These are phyloP conservation scores for Ogataea ganodermae DNA, from an alignment of 805 yeast genomes.

Conservation along the genomic window DNA sequence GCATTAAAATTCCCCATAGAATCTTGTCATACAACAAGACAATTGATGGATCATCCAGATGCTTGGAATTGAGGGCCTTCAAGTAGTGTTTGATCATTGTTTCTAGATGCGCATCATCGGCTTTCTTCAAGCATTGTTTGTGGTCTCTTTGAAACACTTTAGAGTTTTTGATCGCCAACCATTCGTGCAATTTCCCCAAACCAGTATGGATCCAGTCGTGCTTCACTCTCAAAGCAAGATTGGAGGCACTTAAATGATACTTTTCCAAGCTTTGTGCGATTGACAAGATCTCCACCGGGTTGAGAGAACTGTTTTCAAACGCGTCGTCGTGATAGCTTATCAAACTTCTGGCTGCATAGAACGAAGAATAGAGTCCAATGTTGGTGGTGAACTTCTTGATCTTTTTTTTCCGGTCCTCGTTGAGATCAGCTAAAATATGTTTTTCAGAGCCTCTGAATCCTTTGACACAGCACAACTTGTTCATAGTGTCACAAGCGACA, in stretches of 20 bases:
- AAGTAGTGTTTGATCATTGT: slow-evolving; percentile 43
- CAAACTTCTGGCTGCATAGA: slow-evolving; percentile 11
- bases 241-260: slow-evolving; percentile 13
- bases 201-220: slow-evolving; percentile 19
- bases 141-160: slow-evolving; percentile 6
- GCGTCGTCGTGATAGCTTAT: slow-evolving; percentile 6
- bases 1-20: slow-evolving; percentile 43
- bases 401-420: slow-evolving; percentile 5
- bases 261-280: slow-evolving; percentile 14
- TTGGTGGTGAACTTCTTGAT: slow-evolving; percentile 9
- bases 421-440: slow-evolving; percentile 8
- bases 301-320: neutral
- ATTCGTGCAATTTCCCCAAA: slow-evolving; percentile 21
- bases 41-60: slow-evolving; percentile 41
- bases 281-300: slow-evolving; percentile 12
- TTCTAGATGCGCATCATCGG: slow-evolving; percentile 26
- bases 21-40: slow-evolving; percentile 40
- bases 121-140: slow-evolving; percentile 7
- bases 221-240: slow-evolving; percentile 10
- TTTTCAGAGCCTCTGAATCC: slow-evolving; percentile 17
- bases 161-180: slow-evolving; percentile 14
- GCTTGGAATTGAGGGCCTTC: slow-evolving; percentile 35
- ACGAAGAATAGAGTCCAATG: slow-evolving; percentile 13
- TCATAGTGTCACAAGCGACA: slow-evolving; percentile 12
- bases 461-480: slow-evolving; percentile 15